Evolutionary conservation across 2,329 filamentous ascomycete species (phyloP), one percentile per base, ranked within the genome.

Genomic region (Monilinia laxa): DNA sequence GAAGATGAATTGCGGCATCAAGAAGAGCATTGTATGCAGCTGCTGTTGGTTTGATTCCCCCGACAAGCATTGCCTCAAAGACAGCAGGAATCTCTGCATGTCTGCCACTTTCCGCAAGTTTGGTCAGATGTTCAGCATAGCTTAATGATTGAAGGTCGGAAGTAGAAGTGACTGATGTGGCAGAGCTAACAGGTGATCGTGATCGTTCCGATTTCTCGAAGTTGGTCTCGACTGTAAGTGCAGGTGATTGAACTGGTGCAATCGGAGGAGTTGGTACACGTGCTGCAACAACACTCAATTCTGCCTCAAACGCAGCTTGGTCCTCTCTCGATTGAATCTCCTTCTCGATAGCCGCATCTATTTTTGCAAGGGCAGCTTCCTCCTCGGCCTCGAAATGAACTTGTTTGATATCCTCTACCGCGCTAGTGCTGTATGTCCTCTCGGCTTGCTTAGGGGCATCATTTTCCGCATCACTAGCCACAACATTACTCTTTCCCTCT

Each of bases 21-120:
- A 99, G 82, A 55, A 99, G 84, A 60, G 92, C 91, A 77, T 97
- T 97, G 83, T 99, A 99, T n/a, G 94, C 90, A 57, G 87, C 84
- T 58, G 92, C 87, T 9, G 90, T 91, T 47, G 95, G 95, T 75
- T 87, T 87, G 69, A 96, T 85, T 57, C 92, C 91, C 70, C 91
- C 90, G 57, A 88, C 87, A 70, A 98, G 84, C 87, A 98, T 92
- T 38, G 89, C 86, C 82, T 97, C 92, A 77, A 99, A 99, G 4
- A 95, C 88, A 51, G 89, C 87, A 0, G 94, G 94, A 56, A 99
- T 95, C 77, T 97, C 92, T 18, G 87, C 87, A 85, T 92, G 96
- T 68, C 91, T 88, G 65, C 87, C 84, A 72, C 85, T 81, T 65
- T 88, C 83, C 6, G 89, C 88, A 59, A 98, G 85, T 73, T 89